phyloP scores from a whole-genome alignment of 176 grass and related monocot species.

The Oryza coarctata region DNA sequence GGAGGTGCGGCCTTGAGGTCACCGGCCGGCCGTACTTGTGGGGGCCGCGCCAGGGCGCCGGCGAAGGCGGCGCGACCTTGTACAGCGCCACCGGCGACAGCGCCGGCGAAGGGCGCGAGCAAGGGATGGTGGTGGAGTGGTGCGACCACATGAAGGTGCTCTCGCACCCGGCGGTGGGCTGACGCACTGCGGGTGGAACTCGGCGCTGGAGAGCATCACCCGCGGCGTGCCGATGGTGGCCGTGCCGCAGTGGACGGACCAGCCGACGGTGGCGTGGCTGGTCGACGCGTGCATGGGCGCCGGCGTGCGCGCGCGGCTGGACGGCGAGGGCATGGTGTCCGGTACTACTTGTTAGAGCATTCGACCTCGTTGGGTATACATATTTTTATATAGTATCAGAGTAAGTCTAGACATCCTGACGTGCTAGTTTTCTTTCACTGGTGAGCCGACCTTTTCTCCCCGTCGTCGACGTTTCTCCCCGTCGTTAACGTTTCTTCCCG shows the following conservation, averaged over 20 bases:
- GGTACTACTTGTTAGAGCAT: too few relatives aligned
- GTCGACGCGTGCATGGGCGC: constrained; percentile 34
- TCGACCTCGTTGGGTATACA: too few relatives aligned
- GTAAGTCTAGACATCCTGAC: too few relatives aligned
- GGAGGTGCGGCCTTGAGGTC: constrained; percentile 28
- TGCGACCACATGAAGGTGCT: constrained; percentile 51
- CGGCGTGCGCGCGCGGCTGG: constrained; percentile 34
- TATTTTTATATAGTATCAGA: too few relatives aligned
- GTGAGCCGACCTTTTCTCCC: too few relatives aligned
- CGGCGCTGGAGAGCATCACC: constrained; percentile 47
- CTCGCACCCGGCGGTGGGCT: constrained; percentile 35
- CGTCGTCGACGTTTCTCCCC: too few relatives aligned
- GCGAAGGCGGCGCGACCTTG: background rate
- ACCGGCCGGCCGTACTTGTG: constrained; percentile 50
- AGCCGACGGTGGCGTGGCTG: constrained; percentile 55
- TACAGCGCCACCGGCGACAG: background rate
- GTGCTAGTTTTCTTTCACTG: too few relatives aligned
- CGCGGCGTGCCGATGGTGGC: constrained; percentile 58
- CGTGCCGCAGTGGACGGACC: constrained; percentile 62
- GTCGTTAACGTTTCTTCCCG: too few relatives aligned
- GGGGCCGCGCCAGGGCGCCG: constrained; percentile 34
- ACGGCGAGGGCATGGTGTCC: background rate
- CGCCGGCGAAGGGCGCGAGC: too few relatives aligned
- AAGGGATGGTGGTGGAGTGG: constrained; percentile 45
- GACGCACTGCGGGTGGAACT: constrained; percentile 74